phyloP scores from a whole-genome alignment of 2,329 filamentous ascomycete species.

The Ophiosphaerella herpotricha region DNA sequence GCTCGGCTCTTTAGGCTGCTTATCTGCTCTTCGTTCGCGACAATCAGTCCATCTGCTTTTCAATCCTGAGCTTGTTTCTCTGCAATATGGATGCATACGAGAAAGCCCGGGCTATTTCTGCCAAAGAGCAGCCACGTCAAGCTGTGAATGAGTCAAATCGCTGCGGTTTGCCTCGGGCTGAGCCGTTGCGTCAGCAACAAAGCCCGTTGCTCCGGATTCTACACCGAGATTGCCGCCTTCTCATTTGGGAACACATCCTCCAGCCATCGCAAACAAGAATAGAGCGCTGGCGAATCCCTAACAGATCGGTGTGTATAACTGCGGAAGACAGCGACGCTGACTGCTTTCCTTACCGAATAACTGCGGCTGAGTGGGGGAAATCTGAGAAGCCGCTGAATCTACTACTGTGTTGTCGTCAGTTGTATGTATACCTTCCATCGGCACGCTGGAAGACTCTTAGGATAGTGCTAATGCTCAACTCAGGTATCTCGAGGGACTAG shows the following conservation, averaged over 20 bases:
- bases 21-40: background rate
- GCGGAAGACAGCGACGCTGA: slow-evolving; percentile 6
- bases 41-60: background rate
- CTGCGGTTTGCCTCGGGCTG: slow-evolving; percentile 3
- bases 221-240: slow-evolving; percentile 6
- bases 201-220: slow-evolving; percentile 1
- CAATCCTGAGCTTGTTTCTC: background rate
- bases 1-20: background rate
- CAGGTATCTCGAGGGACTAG: slow-evolving; percentile 9
- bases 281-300: slow-evolving; percentile 7
- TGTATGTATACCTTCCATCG: slow-evolving; percentile 7
- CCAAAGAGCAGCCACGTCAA: slow-evolving; percentile 8
- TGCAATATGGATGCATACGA: background rate
- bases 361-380: slow-evolving; percentile 3
- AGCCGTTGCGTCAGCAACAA: background rate
- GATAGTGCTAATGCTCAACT: background rate
- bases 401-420: slow-evolving; percentile 11
- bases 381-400: slow-evolving; percentile 8
- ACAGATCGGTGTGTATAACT: background rate
- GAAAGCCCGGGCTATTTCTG: background rate
- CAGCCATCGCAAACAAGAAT: slow-evolving; percentile 6
- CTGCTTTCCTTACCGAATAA: slow-evolving; percentile 13
- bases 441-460: slow-evolving; percentile 3
- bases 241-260: slow-evolving; percentile 11
- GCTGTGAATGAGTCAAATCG: slow-evolving; percentile 3